Base-by-base conservation (phyloP, 1,139 yeast species). In the Saccharomyces hybrid region DNA sequence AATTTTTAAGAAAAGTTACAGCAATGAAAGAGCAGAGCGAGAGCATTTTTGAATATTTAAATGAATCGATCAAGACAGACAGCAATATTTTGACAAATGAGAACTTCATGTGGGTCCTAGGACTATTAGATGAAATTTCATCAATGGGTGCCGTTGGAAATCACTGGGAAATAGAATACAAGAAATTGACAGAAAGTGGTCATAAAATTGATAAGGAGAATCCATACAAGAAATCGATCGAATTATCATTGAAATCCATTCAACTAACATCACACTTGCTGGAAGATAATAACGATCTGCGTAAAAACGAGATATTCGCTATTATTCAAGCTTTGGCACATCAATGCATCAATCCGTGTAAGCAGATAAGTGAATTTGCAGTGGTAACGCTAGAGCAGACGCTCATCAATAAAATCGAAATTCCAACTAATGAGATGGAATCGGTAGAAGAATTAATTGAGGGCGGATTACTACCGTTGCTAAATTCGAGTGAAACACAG, bases 331-430 rank as follows among this genome's bases (percentile, higher is more conserved):
- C 95, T 0, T 76, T 90, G 56, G 89, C 95, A 0, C 91, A 86
- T 63, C 96, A 90, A 69, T 88, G 96, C 67, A 80, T 87, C 67
- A 90, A 89, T 63, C 96, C 96, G 8, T 88, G 96, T 66, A 77
- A 88, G 42, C 90, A 86, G 64, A 76, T 90, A 13, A 75, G 96
- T 49, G 71, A 78, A 0, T 80, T 76, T 67, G 93, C 96, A 0
- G 68, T 85, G 55, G 72, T 76, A 55, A 65, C 79, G 16, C 72
- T 90, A 63, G 82, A 82, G 62, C 66, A 72, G 55, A 66, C 79
- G 60, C 79, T 58, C 61, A 83, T 63, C 59, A 61, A 60, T 34
- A 57, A 77, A 0, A 63, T 75, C 55, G 67, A 59, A 11, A 58
- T 63, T 3, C 61, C 64, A 7, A 57, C 61, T 53, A 71, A 57